Percentiles rank a stretch among this genome's conserved stretches.
Conservation (phyloP, 176 grass and related monocot genomes). For the Eleusine indica region DNA sequence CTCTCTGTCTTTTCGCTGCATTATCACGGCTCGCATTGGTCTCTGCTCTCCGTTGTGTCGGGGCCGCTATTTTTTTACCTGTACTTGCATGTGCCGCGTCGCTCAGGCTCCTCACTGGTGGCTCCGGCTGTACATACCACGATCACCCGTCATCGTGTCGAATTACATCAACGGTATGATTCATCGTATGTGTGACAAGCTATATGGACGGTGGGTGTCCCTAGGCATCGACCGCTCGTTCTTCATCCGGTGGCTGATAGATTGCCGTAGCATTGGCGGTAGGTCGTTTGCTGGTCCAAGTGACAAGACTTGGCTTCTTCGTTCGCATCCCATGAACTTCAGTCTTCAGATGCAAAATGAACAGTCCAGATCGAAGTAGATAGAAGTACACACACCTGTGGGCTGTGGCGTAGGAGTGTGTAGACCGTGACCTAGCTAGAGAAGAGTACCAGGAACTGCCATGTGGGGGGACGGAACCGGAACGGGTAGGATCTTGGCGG, state of each 20-base stretch:
- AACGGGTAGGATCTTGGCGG: slow-evolving; percentile 19
- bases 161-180: neutral
- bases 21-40: neutral
- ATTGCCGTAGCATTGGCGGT: neutral
- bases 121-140: neutral
- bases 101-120: neutral
- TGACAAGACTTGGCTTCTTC: neutral
- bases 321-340: neutral
- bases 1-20: slow-evolving; percentile 13
- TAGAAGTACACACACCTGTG: neutral
- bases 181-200: neutral
- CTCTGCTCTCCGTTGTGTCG: neutral
- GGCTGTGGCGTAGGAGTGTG: neutral
- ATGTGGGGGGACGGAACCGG: slow-evolving; percentile 23
- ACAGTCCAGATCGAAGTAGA: neutral
- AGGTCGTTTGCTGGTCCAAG: neutral
- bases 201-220: neutral
- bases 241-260: neutral
- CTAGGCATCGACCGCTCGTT: neutral
- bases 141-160: neutral
- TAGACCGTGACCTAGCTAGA: neutral
- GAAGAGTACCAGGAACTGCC: neutral
- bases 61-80: neutral
- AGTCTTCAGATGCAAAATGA: slow-evolving; percentile 13
- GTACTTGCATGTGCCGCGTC: slow-evolving; percentile 25